Base-by-base conservation (phyloP, 2,329 filamentous ascomycete species). In the Pseudocercospora musae region DNA sequence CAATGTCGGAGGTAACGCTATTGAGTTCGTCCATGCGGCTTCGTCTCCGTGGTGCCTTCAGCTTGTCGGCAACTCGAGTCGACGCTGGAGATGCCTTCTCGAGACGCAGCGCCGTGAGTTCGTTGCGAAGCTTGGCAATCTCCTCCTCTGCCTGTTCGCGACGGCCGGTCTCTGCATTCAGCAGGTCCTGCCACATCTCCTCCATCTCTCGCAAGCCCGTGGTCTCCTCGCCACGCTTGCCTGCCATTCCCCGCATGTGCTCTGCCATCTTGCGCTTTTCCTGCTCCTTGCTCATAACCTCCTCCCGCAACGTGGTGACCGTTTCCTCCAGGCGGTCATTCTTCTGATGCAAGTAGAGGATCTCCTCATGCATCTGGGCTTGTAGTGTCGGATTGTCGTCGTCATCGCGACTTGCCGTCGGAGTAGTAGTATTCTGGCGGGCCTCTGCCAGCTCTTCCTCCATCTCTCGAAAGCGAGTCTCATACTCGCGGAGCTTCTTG, bases 131-230 rank as follows among this genome's bases (percentile, higher is more conserved):
- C 70, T 84, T 87, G 67, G 88, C 88, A 69, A 93, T 93, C 68
- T 98, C 93, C 46, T 96, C 91, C 68, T 98, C 93, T 0, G 90
- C 87, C 76, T 96, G 91, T 76, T 97, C 94, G 62, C 94, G 87
- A 29, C 92, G 87, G 3, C 89, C 89, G 2, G 91, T 95, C 76
- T 99, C 95, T 67, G 95, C 91, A 73, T 97, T 92, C 25, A 97
- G 84, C 64, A 98, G 85, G 70, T 97, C 94, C 75, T 96, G 96
- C 89, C 92, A 96, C 76, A 97, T 94, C 65, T 96, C 92, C 73
- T 90, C 83, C 10, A 78, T 79, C 53, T 80, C 80, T 15, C 68
- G 65, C 62, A 64, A 68, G 62, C 67, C 67, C 10, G 68, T 62
- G 33, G 63, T 68, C 49, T 67, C 64, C 46, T 73, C 69, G n/a